Evolutionary conservation across 768 basidiomycete species (phyloP), one percentile per base, ranked within the genome.

Genomic region (Epithele typhae): DNA sequence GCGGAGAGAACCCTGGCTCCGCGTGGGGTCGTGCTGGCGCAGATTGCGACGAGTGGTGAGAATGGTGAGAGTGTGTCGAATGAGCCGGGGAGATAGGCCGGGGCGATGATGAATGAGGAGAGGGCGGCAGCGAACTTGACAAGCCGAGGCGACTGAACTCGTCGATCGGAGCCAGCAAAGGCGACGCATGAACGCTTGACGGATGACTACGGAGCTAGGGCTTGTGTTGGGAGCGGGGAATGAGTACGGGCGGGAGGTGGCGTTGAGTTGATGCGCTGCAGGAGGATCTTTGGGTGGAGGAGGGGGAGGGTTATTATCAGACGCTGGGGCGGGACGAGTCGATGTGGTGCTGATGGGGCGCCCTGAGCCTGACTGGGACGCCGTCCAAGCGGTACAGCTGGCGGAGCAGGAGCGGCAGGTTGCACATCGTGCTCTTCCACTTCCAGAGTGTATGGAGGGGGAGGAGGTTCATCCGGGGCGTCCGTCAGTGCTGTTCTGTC

Each of bases 361-460:
- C 35, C 45, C 35, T 52, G 45, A 10, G 46, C 19, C 38, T 45
- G 46, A 11, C 41, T 44, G 1, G 53, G 53, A 18, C 46, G 18
- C 22, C 49, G 49, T 18, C 44, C 46, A 2, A 44, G 12, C 1
- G 49, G 41, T 18, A 51, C 46, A 14, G 49, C 45, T 0, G 49
- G 43, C 14, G 53, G 46, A 18, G 22, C 37, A 36, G 23, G 33
- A 22, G 36, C n/a, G 2, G 37, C 17, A 17, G 23, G 19, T 3
- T 33, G 39, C 19, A 43, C 33, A n/a, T 45, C 46, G 4, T 50
- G 21, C 25, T 45, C 35, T 0, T 70, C 71, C n/a, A 58, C 79
- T 48, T 83, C 74, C 18, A 82, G 67, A 14, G 77, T 73, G 56
- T 89, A 88, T 17, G 86, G 84, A 9, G 84, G 84, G 1, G 87